A percentile compares a stretch with the other conserved stretches of the same genome.
These are phyloP conservation scores for Wickerhamomyces rabaulensis DNA, from an alignment of 805 yeast species.

Conservation along the genomic window DNA sequence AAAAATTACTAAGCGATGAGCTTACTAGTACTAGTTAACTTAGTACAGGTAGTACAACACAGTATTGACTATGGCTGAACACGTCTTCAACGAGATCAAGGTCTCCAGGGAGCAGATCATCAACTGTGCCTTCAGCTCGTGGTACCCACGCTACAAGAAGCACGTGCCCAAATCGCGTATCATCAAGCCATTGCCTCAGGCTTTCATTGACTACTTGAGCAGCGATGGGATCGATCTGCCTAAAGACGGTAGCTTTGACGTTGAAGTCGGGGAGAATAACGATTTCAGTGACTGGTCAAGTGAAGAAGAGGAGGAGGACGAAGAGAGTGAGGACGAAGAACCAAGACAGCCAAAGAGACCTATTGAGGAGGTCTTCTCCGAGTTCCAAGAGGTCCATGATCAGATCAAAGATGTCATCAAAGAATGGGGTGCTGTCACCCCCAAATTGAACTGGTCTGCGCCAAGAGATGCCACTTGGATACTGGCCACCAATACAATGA, in stretches of 20 bases:
- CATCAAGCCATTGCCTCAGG: slow-evolving; percentile 51
- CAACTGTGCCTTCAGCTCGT: slow-evolving; percentile 50
- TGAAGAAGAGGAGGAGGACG: slow-evolving; percentile 23
- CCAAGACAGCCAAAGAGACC: slow-evolving; percentile 9
- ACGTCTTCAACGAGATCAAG: slow-evolving; percentile 18
- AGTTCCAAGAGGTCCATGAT: slow-evolving; percentile 58
- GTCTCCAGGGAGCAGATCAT: slow-evolving; percentile 38
- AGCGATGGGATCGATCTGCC: slow-evolving; percentile 69
- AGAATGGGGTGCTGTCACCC: slow-evolving; percentile 60
- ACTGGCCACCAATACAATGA: slow-evolving; percentile 66
- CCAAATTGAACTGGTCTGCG: slow-evolving; percentile 95
- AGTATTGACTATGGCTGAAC: slow-evolving; percentile 4
- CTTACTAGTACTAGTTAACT: no score
- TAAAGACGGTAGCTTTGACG: slow-evolving; percentile 33
- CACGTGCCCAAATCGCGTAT: slow-evolving; percentile 47
- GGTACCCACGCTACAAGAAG: slow-evolving; percentile 51
- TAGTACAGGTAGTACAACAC: no score
- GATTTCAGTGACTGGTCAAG: slow-evolving; percentile 75
- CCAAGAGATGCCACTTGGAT: slow-evolving; percentile 97
- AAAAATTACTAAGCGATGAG: background rate
- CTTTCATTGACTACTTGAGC: slow-evolving; percentile 53
- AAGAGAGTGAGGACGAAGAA: slow-evolving; percentile 15
- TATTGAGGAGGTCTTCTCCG: slow-evolving; percentile 23
- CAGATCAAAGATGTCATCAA: slow-evolving; percentile 41
- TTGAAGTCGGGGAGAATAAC: slow-evolving; percentile 38